A percentile compares a stretch with the other conserved stretches of the same genome.
Evolutionary conservation across 2,329 filamentous ascomycete genomes (phyloP).

Genomic region (Verticillium alfalfae): DNA sequence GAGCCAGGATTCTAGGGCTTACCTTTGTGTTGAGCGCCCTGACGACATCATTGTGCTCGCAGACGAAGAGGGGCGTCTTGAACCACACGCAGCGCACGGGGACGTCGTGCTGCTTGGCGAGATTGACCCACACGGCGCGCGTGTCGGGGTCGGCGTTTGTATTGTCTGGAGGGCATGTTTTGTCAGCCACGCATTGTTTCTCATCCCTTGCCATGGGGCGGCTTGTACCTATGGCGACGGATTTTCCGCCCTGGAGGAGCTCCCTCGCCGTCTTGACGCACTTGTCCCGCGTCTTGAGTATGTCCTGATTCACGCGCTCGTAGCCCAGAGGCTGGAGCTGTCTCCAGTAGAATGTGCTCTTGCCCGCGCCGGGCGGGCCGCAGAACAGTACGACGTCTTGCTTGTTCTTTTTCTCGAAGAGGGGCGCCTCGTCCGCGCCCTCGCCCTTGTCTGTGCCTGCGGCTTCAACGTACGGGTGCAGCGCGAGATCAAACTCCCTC

Average conservation of each 20-base stretch:
- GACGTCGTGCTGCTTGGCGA: slow-evolving; percentile 65
- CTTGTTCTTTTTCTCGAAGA: slow-evolving; percentile 56
- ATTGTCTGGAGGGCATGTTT: slow-evolving; percentile 59
- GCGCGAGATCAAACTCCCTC: slow-evolving; percentile 65
- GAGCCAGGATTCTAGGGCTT: slow-evolving; percentile 9
- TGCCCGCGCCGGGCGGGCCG: slow-evolving; percentile 84
- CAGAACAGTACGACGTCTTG: slow-evolving; percentile 80
- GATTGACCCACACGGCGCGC: slow-evolving; percentile 68
- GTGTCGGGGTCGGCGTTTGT: slow-evolving; percentile 85
- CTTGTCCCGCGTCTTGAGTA: slow-evolving; percentile 66
- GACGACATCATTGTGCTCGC: slow-evolving; percentile 83
- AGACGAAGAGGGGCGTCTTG: slow-evolving; percentile 62
- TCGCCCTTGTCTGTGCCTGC: slow-evolving; percentile 18
- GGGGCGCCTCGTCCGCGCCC: slow-evolving; percentile 18
- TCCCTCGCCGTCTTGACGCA: slow-evolving; percentile 69
- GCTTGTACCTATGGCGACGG: slow-evolving; percentile 70
- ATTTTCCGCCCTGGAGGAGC: slow-evolving; percentile 56
- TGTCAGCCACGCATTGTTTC: neutral
- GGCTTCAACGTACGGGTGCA: slow-evolving; percentile 39
- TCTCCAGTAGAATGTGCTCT: slow-evolving; percentile 85
- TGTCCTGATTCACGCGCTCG: slow-evolving; percentile 84
- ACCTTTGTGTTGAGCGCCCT: slow-evolving; percentile 57
- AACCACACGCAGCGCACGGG: slow-evolving; percentile 85
- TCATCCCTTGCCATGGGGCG: no score
- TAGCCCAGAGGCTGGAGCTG: slow-evolving; percentile 74